These are phyloP conservation scores for Vanilla planifolia DNA, from an alignment of 106 monocot species.

Conservation along the genomic window DNA sequence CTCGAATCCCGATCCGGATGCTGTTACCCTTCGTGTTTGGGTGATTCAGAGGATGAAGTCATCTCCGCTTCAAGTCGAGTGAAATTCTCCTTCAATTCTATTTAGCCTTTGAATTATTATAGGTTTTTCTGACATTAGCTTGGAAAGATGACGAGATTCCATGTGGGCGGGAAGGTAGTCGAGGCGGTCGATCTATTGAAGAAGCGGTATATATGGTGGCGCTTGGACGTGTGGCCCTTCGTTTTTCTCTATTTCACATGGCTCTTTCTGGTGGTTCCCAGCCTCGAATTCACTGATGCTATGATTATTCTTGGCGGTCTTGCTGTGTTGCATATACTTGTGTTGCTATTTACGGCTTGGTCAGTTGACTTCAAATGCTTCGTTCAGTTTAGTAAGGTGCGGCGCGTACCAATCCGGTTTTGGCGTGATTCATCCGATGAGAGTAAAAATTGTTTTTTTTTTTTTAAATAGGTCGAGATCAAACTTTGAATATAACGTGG, in stretches of 20 bases:
- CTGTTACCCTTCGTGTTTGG: too few relatives aligned
- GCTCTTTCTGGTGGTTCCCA: slow-evolving; percentile 54
- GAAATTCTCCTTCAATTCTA: too few relatives aligned
- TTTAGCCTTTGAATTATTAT: too few relatives aligned
- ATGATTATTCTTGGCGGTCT: slow-evolving; percentile 71
- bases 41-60: too few relatives aligned
- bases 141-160: slow-evolving; percentile 55
- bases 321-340: slow-evolving; percentile 54
- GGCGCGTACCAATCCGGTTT: too few relatives aligned
- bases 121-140: background rate
- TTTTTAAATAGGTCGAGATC: too few relatives aligned
- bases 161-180: slow-evolving; percentile 81
- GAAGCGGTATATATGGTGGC: slow-evolving; percentile 56
- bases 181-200: slow-evolving; percentile 67
- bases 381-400: slow-evolving; percentile 87
- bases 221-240: slow-evolving; percentile 87
- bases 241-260: slow-evolving; percentile 63
- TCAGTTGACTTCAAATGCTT: slow-evolving; percentile 83
- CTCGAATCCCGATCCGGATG: too few relatives aligned
- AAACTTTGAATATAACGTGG: too few relatives aligned
- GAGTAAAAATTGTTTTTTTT: too few relatives aligned
- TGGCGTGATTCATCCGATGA: too few relatives aligned
- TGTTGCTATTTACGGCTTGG: slow-evolving; percentile 91
- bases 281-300: slow-evolving; percentile 73
- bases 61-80: too few relatives aligned